A percentile compares a stretch with the other conserved stretches of the same genome.
Conservation (phyloP, 2,329 filamentous ascomycete genomes). For the Mollisiaceae sp. region DNA sequence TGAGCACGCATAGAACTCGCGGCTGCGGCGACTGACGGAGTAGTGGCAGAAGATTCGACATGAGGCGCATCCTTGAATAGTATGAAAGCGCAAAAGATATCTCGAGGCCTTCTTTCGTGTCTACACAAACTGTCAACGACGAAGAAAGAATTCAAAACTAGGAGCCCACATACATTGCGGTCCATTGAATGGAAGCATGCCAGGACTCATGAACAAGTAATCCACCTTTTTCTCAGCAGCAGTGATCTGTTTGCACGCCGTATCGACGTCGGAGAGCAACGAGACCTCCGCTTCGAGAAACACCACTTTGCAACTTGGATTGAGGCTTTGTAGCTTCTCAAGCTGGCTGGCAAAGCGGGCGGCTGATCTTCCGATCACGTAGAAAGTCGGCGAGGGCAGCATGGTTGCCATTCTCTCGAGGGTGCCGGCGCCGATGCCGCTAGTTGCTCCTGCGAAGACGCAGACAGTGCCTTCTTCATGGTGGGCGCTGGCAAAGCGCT, state of each 20-base stretch:
- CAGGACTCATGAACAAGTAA: slow-evolving; percentile 51
- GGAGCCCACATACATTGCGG: slow-evolving; percentile 26
- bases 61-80: slow-evolving; percentile 44
- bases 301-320: slow-evolving; percentile 48
- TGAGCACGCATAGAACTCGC: slow-evolving; percentile 58
- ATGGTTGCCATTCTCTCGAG: slow-evolving; percentile 23
- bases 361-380: slow-evolving; percentile 55
- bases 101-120: slow-evolving; percentile 61
- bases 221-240: slow-evolving; percentile 49
- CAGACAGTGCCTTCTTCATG: slow-evolving; percentile 42
- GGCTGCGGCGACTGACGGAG: slow-evolving; percentile 48
- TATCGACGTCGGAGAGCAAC: slow-evolving; percentile 54
- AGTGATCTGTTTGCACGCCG: slow-evolving; percentile 49
- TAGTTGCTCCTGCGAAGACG: slow-evolving; percentile 56
- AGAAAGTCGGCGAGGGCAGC: slow-evolving; percentile 42
- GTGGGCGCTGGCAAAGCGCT: neutral
- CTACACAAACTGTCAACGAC: slow-evolving; percentile 33
- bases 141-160: neutral
- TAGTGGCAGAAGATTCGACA: slow-evolving; percentile 36
- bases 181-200: slow-evolving; percentile 38
- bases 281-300: slow-evolving; percentile 55
- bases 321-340: slow-evolving; percentile 48
- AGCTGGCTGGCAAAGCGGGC: slow-evolving; percentile 41
- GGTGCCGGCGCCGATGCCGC: slow-evolving; percentile 48
- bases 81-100: slow-evolving; percentile 54